Conservation (phyloP, 352 stramenopile species). For the Pythium insidiosum region DNA sequence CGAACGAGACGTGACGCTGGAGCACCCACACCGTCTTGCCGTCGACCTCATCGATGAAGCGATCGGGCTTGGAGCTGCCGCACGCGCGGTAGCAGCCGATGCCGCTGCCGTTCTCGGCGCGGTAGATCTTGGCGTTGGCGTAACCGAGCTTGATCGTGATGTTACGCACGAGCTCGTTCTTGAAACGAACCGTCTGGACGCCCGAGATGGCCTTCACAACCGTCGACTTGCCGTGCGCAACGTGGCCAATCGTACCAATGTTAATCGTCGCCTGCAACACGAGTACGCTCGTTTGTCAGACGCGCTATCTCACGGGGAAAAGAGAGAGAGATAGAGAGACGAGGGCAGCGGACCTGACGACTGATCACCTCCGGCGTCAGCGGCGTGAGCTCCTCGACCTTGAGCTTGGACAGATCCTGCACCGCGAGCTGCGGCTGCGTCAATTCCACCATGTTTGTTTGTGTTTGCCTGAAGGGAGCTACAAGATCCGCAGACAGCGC, state of each 20-base stretch:
- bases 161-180: conserved; percentile 99
- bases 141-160: conserved; percentile 99
- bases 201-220: conserved; percentile 99
- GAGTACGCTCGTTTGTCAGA: too few relatives aligned
- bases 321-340: too few relatives aligned
- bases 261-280: conserved; percentile 99
- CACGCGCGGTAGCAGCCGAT: conserved; percentile 87
- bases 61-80: conserved; percentile 82
- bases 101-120: conserved; percentile 68
- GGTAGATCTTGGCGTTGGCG: conserved; percentile 99
- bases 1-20: conserved; percentile 98
- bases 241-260: conserved; percentile 99
- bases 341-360: conserved; percentile 33
- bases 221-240: conserved; percentile 99
- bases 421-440: conserved; percentile 75
- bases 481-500: too few relatives aligned
- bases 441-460: conserved; percentile 43
- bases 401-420: conserved; percentile 94
- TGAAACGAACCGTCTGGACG: conserved; percentile 98
- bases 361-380: conserved; percentile 97
- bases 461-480: too few relatives aligned
- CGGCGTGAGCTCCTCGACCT: conserved; percentile 94
- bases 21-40: conserved; percentile 88
- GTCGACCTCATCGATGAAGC: conserved; percentile 80
- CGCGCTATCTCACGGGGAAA: too few relatives aligned